phyloP scores from a whole-genome alignment of 192 early-diverging fungal species.

The Backusella macrospora region DNA sequence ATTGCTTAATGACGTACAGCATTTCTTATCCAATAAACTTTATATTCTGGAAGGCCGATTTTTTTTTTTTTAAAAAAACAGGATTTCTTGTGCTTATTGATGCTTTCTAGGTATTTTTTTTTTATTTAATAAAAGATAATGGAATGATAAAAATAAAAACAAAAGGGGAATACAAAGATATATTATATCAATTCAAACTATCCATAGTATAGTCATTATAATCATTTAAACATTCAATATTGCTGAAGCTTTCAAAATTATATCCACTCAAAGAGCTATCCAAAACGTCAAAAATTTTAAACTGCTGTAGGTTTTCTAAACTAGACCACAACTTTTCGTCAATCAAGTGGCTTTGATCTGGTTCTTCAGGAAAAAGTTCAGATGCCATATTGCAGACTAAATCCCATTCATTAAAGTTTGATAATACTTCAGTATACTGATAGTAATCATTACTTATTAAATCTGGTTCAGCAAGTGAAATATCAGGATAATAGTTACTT shows the following conservation, averaged over 20 bases:
- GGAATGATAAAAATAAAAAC: too few species aligned
- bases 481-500: neutral
- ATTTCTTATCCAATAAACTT: too few species aligned
- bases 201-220: neutral
- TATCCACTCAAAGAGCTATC: neutral
- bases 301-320: neutral
- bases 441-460: neutral
- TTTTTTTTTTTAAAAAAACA: too few species aligned
- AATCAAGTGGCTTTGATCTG: neutral
- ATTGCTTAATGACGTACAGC: too few species aligned
- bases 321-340: neutral
- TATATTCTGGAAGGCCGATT: too few species aligned
- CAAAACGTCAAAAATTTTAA: neutral
- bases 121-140: too few species aligned
- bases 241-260: neutral
- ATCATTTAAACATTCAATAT: neutral
- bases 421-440: neutral
- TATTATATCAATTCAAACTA: neutral
- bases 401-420: neutral
- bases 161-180: too few species aligned
- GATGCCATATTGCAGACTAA: neutral
- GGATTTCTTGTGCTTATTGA: too few species aligned
- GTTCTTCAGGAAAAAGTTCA: slow-evolving; percentile 1
- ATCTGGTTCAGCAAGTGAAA: neutral
- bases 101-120: too few species aligned